Base-by-base conservation (phyloP, 306 rosid genomes). In the Nissolia schottii region DNA sequence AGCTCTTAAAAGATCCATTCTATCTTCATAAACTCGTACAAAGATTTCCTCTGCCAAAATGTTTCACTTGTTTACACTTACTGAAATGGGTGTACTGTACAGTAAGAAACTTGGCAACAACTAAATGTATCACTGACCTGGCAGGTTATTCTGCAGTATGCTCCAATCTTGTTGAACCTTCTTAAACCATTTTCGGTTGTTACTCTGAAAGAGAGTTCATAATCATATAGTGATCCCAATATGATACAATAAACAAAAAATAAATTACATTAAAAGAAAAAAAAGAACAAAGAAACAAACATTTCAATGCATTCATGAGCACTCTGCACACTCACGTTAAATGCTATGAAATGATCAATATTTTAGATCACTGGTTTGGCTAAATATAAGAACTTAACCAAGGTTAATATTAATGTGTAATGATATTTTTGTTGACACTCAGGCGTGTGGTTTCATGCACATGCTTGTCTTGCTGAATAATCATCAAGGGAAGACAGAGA, bases 161-260 rank as follows among this genome's bases (percentile, higher is more conserved):
- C 79, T 79, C 99, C 99, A 95, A 84, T 95, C 99, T 88, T 89
- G 95, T 73, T 95, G 99, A 79, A 91, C 91, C 88, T 91, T 95
- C 93, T 89, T 95, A 24, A 75, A 75, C 99, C 99, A 95, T 87
- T 79, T 91, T 61, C 92, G 87, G 58, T 70, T 86, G 82, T 76
- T 82, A 79, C 56, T 80, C 99, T 95, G 90, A 69, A 88, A 70
- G 67, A 15, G 68, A 38, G 48, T 48, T 40, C 29, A 55, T 64
- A 63, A 67, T 66, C 68, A 54, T 27, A 45, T 56, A 78, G 32
- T 67, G 64, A 49, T 57, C 38, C 67, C 51, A 1, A 64, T 66
- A 38, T 59, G 70, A 64, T 53, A 66, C 27, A 54, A 68, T 3
- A 67, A 60, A 75, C 51, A 53, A 64, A n/a, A n/a, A n/a, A n/a